Base-by-base conservation (phyloP, 23 red algal species). In the Chondrus crispus region DNA sequence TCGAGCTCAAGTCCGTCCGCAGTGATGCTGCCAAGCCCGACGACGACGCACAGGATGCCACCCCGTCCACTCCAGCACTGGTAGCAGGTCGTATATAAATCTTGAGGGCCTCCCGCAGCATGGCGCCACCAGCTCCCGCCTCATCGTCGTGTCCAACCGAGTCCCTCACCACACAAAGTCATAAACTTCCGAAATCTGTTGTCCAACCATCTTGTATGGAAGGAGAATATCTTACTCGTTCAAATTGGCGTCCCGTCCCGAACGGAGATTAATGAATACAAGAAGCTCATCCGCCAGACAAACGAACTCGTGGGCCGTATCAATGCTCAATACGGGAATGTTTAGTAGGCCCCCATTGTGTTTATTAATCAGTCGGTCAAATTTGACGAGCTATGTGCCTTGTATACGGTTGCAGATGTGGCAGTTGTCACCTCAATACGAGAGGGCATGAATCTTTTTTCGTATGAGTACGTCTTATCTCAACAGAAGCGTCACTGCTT, bases 381-480 rank as follows among this genome's bases (percentile, higher is more conserved):
- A 49, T 96, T 99, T 58, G 86, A 96, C 36, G 87, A 96, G 50
- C 75, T 96, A 26, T 94, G 92, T 47, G 94, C 97, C 48, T 72
- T 96, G n/a, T 99, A 96, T 64, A 73, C 58, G 39, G 87, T 98
- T 46, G 96, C 97, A 16, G 97, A 99, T 78, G 97, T 93, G 29
- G 88, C 89, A 6, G 85, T 99, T 2, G 87, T 99, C 35, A 95
- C 97, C 43, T 93, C 94, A 2, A 89, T 99, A 19, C 93, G 94
- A 41, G 97, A 99, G 71, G 97, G 97, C 16, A 95, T 99, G 94
- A 99, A 99, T 40, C 84, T 99, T 2, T 89, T 99, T 9, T 89
- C 94, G 19, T 99, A 99, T 57, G 97, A 99, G 83, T 99, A 96
- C 72, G 92, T 99, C 41, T 93, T 99, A 28, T 98, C 91, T 81